Conservation (phyloP, 192 early-diverging fungal genomes). For the Linnemannia zychae region DNA sequence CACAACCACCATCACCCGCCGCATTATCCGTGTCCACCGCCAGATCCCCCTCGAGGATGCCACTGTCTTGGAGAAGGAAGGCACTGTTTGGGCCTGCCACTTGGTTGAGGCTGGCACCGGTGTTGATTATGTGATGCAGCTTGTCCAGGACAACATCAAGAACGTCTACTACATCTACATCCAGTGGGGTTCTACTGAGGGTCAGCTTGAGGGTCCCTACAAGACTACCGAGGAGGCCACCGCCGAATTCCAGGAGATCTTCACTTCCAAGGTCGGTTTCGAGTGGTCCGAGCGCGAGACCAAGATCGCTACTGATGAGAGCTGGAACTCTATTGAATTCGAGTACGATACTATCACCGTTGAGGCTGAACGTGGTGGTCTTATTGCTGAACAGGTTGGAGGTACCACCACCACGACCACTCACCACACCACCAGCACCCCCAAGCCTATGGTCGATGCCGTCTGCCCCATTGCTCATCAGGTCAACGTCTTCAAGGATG, state of each 20-base stretch:
- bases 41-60: slow-evolving; percentile 35
- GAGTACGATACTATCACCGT: slow-evolving; percentile 42
- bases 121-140: slow-evolving; percentile 51
- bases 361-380: slow-evolving; percentile 9
- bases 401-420: background rate
- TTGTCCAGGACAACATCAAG: slow-evolving; percentile 36
- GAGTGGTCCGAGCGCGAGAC: slow-evolving; percentile 41
- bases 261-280: slow-evolving; percentile 28
- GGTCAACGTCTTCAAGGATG: slow-evolving; percentile 23
- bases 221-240: slow-evolving; percentile 34
- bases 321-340: slow-evolving; percentile 39
- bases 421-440: background rate
- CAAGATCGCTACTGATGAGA: slow-evolving; percentile 14
- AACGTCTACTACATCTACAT: slow-evolving; percentile 51
- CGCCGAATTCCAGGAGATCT: slow-evolving; percentile 44
- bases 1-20: slow-evolving; percentile 32
- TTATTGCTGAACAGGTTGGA: slow-evolving; percentile 1
- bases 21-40: slow-evolving; percentile 37
- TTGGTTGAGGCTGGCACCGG: slow-evolving; percentile 46
- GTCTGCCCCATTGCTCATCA: slow-evolving; percentile 29
- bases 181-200: slow-evolving; percentile 47
- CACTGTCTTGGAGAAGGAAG: slow-evolving; percentile 38
- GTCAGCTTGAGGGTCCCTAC: slow-evolving; percentile 46
- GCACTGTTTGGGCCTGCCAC: slow-evolving; percentile 46
- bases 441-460: slow-evolving; percentile 25